phyloP scores from a whole-genome alignment of 371 early-diverging fungal species.

The Syncephalastrum sp. region DNA sequence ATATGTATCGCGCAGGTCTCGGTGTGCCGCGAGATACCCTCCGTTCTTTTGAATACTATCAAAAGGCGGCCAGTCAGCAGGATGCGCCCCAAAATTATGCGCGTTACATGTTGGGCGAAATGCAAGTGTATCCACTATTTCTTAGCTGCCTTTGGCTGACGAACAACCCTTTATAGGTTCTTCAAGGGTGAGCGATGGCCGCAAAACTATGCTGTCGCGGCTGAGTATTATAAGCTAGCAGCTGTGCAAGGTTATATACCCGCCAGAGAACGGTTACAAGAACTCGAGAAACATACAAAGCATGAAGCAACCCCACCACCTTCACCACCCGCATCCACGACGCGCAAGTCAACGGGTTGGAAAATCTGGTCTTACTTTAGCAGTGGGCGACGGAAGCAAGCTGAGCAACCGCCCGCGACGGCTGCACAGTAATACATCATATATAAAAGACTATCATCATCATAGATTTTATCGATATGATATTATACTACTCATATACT shows the following conservation, averaged over 20 bases:
- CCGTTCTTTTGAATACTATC: slow-evolving; percentile 46
- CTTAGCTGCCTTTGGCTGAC: too few relatives aligned
- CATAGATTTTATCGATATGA: too few relatives aligned
- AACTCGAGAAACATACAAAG: slow-evolving; percentile 16
- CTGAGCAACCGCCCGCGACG: neutral
- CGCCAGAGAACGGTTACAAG: slow-evolving; percentile 21
- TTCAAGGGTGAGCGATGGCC: slow-evolving; percentile 44
- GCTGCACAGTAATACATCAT: too few relatives aligned
- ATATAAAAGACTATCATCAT: too few relatives aligned
- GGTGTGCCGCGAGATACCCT: slow-evolving; percentile 41
- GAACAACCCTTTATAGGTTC: slow-evolving; percentile 25
- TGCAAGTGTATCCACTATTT: slow-evolving; percentile 21
- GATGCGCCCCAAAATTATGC: slow-evolving; percentile 51
- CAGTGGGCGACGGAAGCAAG: slow-evolving; percentile 13
- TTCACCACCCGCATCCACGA: slow-evolving; percentile 1
- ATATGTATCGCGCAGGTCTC: slow-evolving; percentile 43
- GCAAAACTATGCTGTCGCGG: slow-evolving; percentile 36
- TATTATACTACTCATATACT: too few relatives aligned
- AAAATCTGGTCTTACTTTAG: slow-evolving; percentile 20
- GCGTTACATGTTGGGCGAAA: slow-evolving; percentile 48
- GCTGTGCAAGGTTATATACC: slow-evolving; percentile 43
- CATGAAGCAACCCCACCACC: slow-evolving; percentile 6
- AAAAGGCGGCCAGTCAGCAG: slow-evolving; percentile 50
- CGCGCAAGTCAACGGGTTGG: slow-evolving; percentile 11
- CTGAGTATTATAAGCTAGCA: slow-evolving; percentile 44